Base-by-base conservation (phyloP, 116 monocot genomes). In the Papilionanthe hybrid region DNA sequence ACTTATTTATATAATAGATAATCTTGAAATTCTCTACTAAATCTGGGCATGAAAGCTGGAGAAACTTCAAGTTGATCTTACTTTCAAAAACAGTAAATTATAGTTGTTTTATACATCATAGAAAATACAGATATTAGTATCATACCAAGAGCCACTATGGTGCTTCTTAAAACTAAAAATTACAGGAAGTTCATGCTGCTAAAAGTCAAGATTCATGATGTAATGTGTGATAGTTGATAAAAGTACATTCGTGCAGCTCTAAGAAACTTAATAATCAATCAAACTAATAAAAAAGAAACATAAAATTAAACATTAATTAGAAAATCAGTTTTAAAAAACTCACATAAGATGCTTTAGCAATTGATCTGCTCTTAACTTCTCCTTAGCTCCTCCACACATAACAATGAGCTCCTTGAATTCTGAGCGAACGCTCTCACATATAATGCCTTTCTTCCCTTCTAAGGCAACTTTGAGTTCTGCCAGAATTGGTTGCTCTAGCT, bases 341-440 rank as follows among this genome's bases (percentile, higher is more conserved):
- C 81, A 99, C 98, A 43, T 41, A 12, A 99, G 85, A 47, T 73
- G 75, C 50, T 88, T 85, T 43, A 94, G 28, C 57, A 99, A 76
- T 78, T 81, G 78, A 73, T 49, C 83, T 53, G 98, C 93, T 83
- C 95, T 88, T 9, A 74, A 73, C 78, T 91, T 91, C 81, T 99
- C 98, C 42, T 80, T 83, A 45, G 88, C 84, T 55, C 98, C 98
- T 63, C 95, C 93, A 79, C 81, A 94, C 91, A 93, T 95, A 8
- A 77, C 81, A 75, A 93, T 81, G 72, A 99, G 85, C 69, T 94
- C 91, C 68, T 90, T 86, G 73, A 99, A 99, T 68, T 99, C 98
- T 17, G 72, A 85, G 37, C 27, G 71, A 18, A 89, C 95, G 50
- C 80, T 91, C 79, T 88, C 74, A 77, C 93, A 99, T 25, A 93